A percentile compares a stretch with the other conserved stretches of the same genome.
These are phyloP conservation scores for Plasmodium fragile DNA, from an alignment of 169 alveolate genomes.

Conservation along the genomic window DNA sequence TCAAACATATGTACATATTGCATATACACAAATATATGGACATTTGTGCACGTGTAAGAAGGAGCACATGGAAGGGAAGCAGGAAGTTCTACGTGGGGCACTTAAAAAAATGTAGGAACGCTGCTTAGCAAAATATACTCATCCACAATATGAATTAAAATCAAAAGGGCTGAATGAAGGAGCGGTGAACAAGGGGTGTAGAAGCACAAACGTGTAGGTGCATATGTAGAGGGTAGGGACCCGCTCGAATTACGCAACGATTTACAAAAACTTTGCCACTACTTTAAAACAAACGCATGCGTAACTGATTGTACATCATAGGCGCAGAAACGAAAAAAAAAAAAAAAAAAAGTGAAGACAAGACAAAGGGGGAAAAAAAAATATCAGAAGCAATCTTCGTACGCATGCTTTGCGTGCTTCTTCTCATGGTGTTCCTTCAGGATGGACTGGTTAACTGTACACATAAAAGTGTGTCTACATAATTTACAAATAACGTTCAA, in stretches of 20 bases:
- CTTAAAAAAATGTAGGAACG: not conserved
- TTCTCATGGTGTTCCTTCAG: constrained; percentile 86
- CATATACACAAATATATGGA: not conserved
- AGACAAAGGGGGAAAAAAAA: not conserved
- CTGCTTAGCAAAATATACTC: not conserved
- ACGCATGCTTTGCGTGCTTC: constrained; percentile 84
- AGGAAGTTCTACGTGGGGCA: not conserved
- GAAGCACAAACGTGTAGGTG: not conserved
- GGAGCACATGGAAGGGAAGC: not conserved
- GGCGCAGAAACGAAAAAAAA: not conserved
- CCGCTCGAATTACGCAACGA: not conserved
- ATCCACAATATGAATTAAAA: not conserved
- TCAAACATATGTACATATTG: not conserved
- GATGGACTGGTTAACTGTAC: constrained; percentile 86
- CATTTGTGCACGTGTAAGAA: not conserved
- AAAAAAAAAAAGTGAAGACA: not conserved
- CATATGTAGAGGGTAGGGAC: not conserved
- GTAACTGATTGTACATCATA: not conserved
- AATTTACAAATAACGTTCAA: constrained; percentile 84
- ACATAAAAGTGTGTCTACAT: constrained; percentile 88
- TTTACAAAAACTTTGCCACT: not conserved
- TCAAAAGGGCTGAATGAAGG: not conserved
- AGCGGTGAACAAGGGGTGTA: not conserved
- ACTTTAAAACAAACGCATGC: not conserved
- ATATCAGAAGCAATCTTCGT: constrained; percentile 83